Base-by-base conservation (phyloP, 2,329 filamentous ascomycete genomes). In the Trichoderma asperellum region DNA sequence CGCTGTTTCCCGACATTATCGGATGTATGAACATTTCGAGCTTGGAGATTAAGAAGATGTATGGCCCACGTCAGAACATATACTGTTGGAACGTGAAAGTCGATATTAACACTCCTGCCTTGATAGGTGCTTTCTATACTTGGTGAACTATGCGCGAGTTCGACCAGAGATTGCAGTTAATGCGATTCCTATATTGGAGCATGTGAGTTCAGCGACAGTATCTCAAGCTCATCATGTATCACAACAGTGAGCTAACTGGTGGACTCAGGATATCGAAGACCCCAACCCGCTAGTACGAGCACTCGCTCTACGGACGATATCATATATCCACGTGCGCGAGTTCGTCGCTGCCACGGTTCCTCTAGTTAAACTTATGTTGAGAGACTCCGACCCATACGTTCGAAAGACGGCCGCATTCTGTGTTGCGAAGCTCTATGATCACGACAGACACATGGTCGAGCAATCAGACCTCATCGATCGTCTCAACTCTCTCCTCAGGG, bases 11-110 rank as follows among this genome's bases (percentile, higher is more conserved):
- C 21, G 96, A 99, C 78, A 92, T 99, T 70, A 92, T 99, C 75
- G 90, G 86, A 72, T 98, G 95, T 85, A 99, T 99, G 96, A 89
- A 92, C 75, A 92, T 99, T 72, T 91, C 91, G 64, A 97, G 92
- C 76, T 83, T 99, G 79, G 96, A 99, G 82, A 97, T 99, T 82
- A 99, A 99, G 88, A 99, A 99, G 86, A 99, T 99, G 96, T 97
- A 84, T 74, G 88, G 79, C 53, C 16, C 11, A 52, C 21, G 11
- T 37, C 12, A 10, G 10, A 21, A 34, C n/a, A 21, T n/a, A 1
- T 57, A 18, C 2, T 4, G 18, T 8, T 4, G 29, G n/a, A 27
- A 43, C 29, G 4, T 32, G 5, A 32, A 27, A n/a, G 29, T 4
- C 18, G 6, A 40, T 58, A n/a, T 27, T 67, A 18, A 67, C n/a